Percentiles rank a stretch among this genome's conserved stretches.
Conservation (phyloP, 192 early-diverging fungal genomes). For the Ambispora gerdemannii region DNA sequence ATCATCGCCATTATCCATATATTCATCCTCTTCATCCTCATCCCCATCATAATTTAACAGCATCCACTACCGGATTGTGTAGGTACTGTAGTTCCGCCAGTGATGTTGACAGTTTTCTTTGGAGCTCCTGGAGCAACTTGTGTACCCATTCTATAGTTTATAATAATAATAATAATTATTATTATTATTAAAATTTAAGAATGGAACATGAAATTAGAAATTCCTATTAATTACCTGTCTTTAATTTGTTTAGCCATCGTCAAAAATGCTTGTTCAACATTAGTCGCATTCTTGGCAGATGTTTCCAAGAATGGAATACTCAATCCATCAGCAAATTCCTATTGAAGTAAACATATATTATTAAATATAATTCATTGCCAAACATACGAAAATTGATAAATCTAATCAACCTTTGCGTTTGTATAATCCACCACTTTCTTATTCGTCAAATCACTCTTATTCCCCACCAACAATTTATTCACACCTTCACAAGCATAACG, state of each 20-base stretch:
- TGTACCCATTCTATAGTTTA: conserved; percentile 50
- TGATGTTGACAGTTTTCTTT: conserved; percentile 53
- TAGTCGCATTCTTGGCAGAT: conserved; percentile 94
- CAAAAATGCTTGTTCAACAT: conserved; percentile 99
- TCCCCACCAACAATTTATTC: conserved; percentile 97
- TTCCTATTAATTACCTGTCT: conserved; percentile 60
- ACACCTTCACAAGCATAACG: conserved; percentile 96
- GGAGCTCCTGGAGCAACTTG: conserved; percentile 43
- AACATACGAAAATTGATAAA: background rate
- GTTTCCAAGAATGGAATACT: conserved; percentile 96
- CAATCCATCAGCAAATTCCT: conserved; percentile 91
- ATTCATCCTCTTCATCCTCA: too few species aligned
- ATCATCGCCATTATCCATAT: too few species aligned
- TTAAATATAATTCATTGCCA: background rate
- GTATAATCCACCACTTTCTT: conserved; percentile 81
- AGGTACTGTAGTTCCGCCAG: conserved; percentile 48
- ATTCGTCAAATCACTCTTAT: conserved; percentile 94
- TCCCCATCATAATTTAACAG: conserved; percentile 48
- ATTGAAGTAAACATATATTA: background rate
- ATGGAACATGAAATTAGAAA: background rate
- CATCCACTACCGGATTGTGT: conserved; percentile 50
- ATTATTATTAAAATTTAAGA: background rate
- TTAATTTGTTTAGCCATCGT: conserved; percentile 99
- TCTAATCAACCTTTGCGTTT: conserved; percentile 58
- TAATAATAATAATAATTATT: background rate